Conservation (phyloP, 192 early-diverging fungal species). For the Geranomyces variabilis region DNA sequence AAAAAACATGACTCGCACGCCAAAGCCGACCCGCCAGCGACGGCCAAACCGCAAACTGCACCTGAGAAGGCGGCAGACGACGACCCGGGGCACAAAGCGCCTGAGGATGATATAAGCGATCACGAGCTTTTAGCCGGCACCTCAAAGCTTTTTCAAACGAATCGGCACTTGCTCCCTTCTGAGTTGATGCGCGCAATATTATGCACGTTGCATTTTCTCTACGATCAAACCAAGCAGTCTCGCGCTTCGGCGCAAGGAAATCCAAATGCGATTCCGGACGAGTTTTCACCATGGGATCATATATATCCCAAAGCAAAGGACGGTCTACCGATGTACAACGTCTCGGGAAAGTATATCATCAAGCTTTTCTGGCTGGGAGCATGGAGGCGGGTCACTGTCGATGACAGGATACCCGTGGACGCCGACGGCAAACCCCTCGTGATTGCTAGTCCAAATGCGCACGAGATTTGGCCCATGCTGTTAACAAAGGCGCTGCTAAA, state of each 20-base stretch:
- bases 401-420: constrained; percentile 66
- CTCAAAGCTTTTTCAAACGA: constrained; percentile 56
- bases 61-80: constrained; percentile 4
- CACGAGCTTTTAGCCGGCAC: constrained; percentile 44
- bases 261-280: constrained; percentile 38
- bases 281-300: constrained; percentile 62
- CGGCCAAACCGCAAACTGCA: constrained; percentile 13
- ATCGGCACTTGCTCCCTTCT: constrained; percentile 52
- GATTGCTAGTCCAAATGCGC: constrained; percentile 28
- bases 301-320: constrained; percentile 67
- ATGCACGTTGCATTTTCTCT: constrained; percentile 53
- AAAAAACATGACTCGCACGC: background rate
- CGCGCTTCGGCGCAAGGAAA: constrained; percentile 9
- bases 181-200: constrained; percentile 54
- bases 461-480: constrained; percentile 65
- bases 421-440: constrained; percentile 54
- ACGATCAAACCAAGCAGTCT: constrained; percentile 49
- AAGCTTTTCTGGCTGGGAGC: constrained; percentile 65
- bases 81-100: background rate
- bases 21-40: background rate
- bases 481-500: constrained; percentile 64
- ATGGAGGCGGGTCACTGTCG: constrained; percentile 64
- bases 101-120: constrained; percentile 33
- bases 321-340: constrained; percentile 60
- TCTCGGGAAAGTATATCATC: constrained; percentile 62